Evolutionary conservation across 2,329 filamentous ascomycete species (phyloP).

Genomic region (Teratosphaeria zuluensis): DNA sequence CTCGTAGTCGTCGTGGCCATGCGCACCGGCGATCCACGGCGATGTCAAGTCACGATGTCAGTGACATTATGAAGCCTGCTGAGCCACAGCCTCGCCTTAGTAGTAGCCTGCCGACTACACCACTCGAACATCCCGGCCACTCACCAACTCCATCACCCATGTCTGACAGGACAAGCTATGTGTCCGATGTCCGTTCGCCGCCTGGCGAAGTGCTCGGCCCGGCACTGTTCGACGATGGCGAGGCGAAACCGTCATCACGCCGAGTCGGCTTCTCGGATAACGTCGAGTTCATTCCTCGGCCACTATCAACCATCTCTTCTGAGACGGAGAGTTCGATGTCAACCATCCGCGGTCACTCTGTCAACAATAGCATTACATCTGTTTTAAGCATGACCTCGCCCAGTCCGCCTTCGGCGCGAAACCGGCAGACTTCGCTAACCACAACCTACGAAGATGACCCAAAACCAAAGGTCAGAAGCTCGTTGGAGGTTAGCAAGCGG

Average conservation of each 20-base stretch:
- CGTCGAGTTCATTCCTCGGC: slow-evolving; percentile 72
- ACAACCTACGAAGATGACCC: slow-evolving; percentile 32
- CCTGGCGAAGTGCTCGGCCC: slow-evolving; percentile 14
- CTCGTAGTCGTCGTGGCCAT: slow-evolving; percentile 56
- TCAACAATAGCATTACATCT: slow-evolving; percentile 72
- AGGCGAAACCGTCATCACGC: slow-evolving; percentile 37
- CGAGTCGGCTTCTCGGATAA: slow-evolving; percentile 74
- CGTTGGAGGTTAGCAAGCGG: slow-evolving; percentile 15
- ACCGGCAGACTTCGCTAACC: slow-evolving; percentile 28
- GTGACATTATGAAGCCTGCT: slow-evolving; percentile 50
- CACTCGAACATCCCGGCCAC: slow-evolving; percentile 16
- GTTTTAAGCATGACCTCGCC: slow-evolving; percentile 53
- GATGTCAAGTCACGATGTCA: slow-evolving; percentile 75
- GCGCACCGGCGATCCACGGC: slow-evolving; percentile 71
- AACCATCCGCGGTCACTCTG: slow-evolving; percentile 61
- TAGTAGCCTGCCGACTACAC: slow-evolving; percentile 26
- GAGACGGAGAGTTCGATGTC: slow-evolving; percentile 69
- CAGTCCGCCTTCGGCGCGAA: slow-evolving; percentile 36
- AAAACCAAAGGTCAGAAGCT: slow-evolving; percentile 50
- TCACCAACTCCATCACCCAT: background rate
- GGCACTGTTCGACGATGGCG: slow-evolving; percentile 6
- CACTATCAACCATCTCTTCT: slow-evolving; percentile 73
- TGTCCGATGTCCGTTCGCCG: background rate
- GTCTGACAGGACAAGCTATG: background rate
- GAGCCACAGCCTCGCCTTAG: slow-evolving; percentile 19